A percentile compares a stretch with the other conserved stretches of the same genome.
phyloP scores from a whole-genome alignment of 257 asterid genomes.

The Mitragyna speciosa region DNA sequence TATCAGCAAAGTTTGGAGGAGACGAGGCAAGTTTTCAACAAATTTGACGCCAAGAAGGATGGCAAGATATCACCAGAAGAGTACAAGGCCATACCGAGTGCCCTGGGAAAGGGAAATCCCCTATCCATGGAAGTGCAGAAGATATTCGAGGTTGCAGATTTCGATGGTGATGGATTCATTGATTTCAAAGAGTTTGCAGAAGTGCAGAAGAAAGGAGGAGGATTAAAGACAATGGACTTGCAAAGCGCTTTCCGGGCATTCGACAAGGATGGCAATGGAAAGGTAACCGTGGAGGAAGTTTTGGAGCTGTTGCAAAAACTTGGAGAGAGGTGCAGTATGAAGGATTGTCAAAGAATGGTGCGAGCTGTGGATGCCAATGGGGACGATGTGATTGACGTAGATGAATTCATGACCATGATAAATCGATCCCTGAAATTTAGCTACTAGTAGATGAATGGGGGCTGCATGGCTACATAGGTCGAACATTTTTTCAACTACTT shows the following conservation, averaged over 20 bases:
- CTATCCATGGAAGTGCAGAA: slow-evolving; percentile 57
- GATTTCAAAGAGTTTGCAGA: slow-evolving; percentile 83
- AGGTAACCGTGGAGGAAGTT: slow-evolving; percentile 65
- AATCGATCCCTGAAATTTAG: slow-evolving; percentile 49
- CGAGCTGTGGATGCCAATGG: slow-evolving; percentile 77
- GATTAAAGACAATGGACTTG: slow-evolving; percentile 57
- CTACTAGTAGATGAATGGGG: background rate
- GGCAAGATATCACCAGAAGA: slow-evolving; percentile 86
- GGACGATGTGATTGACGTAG: slow-evolving; percentile 87
- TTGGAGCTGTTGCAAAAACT: slow-evolving; percentile 56
- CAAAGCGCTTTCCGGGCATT: slow-evolving; percentile 64
- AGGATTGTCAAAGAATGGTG: slow-evolving; percentile 82
- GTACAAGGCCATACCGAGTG: slow-evolving; percentile 63
- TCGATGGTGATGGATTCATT: slow-evolving; percentile 78
- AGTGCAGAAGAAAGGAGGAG: slow-evolving; percentile 75
- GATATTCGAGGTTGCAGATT: slow-evolving; percentile 79
- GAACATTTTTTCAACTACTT: background rate
- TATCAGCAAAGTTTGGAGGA: slow-evolving; percentile 59
- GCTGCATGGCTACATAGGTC: background rate
- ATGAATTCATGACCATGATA: slow-evolving; percentile 84
- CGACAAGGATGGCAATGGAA: slow-evolving; percentile 78
- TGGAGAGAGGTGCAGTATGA: slow-evolving; percentile 60
- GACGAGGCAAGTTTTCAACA: slow-evolving; percentile 63
- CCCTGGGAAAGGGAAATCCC: slow-evolving; percentile 51
- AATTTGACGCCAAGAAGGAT: slow-evolving; percentile 66